Evolutionary conservation across 176 grass and related monocot species (phyloP).

Genomic region (Oryza meridionalis): DNA sequence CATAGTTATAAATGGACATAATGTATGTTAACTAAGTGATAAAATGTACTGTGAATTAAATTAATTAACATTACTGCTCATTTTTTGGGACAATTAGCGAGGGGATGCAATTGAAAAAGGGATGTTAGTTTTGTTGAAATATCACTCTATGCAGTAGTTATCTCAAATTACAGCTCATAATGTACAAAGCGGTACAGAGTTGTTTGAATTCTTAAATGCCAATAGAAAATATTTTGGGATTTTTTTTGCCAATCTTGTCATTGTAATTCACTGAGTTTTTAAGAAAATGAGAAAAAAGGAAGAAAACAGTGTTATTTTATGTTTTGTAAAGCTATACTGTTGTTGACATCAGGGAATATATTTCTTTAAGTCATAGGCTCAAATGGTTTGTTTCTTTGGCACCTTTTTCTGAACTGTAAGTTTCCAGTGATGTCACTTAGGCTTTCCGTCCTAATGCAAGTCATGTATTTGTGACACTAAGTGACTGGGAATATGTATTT

Average conservation of each 20-base stretch:
- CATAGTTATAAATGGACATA: constrained; percentile 32
- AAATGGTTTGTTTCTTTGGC: background rate
- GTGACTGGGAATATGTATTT: background rate
- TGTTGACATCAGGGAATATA: background rate
- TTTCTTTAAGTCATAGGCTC: constrained; percentile 8
- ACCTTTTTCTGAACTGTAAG: background rate
- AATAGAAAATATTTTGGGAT: background rate
- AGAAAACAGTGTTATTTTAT: constrained; percentile 5
- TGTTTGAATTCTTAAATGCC: background rate
- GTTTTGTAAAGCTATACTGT: constrained; percentile 6
- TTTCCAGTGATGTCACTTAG: background rate
- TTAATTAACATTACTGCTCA: background rate
- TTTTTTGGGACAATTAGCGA: background rate
- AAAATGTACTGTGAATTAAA: constrained; percentile 5
- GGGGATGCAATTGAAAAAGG: background rate
- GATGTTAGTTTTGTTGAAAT: constrained; percentile 6
- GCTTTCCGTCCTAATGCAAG: background rate
- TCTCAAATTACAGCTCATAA: background rate
- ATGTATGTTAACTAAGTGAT: constrained; percentile 23
- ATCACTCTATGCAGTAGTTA: background rate
- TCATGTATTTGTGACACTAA: constrained; percentile 13
- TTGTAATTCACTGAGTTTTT: background rate
- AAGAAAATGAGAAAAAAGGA: background rate
- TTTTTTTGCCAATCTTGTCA: background rate
- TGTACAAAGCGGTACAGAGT: background rate